Conservation (phyloP, 768 basidiomycete genomes). For the Macrolepiota dolichaula region DNA sequence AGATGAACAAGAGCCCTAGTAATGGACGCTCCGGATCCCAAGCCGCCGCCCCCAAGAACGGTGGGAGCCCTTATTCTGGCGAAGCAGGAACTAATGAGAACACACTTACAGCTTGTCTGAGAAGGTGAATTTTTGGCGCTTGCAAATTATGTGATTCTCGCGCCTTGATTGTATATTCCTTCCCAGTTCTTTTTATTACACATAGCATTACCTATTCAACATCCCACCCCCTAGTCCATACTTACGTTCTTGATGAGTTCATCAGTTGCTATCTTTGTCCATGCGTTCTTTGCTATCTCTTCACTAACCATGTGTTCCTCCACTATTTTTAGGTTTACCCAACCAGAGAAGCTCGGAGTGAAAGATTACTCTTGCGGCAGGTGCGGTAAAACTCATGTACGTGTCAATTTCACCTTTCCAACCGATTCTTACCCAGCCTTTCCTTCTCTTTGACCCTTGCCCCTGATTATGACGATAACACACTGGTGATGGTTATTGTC, state of each 20-base stretch:
- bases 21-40: conserved; percentile 6
- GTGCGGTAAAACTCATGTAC: conserved; percentile 70
- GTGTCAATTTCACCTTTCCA: conserved; percentile 17
- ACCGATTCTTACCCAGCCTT: not conserved
- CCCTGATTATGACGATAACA: not conserved
- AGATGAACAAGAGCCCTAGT: conserved; percentile 47
- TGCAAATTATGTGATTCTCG: not conserved
- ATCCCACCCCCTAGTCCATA: not conserved
- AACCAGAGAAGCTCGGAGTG: conserved; percentile 75
- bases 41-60: not conserved
- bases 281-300: not conserved
- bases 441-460: not conserved
- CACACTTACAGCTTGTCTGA: conserved; percentile 72
- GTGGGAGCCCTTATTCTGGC: conserved; percentile 31
- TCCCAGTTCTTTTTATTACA: not conserved
- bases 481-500: not conserved
- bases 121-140: conserved; percentile 44
- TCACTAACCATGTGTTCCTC: conserved; percentile 10
- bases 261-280: not conserved
- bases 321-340: conserved; percentile 61
- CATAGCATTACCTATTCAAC: not conserved
- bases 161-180: not conserved
- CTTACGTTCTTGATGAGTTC: not conserved
- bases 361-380: conserved; percentile 84
- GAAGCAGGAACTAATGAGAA: conserved; percentile 46